Evolutionary conservation across 805 yeast species (phyloP).

Genomic region (Hanseniaspora lachancei): DNA sequence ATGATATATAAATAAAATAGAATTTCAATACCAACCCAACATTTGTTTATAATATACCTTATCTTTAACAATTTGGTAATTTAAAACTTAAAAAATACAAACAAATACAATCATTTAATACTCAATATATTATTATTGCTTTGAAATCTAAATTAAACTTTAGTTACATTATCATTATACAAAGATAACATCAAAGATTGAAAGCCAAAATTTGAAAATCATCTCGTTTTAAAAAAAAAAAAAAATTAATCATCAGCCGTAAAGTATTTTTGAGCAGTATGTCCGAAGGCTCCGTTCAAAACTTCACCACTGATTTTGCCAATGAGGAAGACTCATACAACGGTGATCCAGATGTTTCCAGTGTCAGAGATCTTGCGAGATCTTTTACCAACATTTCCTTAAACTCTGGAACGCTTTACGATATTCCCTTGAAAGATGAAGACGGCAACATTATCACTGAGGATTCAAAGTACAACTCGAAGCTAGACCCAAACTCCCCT

Average conservation of each 20-base stretch:
- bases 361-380: not conserved
- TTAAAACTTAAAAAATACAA: too few relatives aligned
- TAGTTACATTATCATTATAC: not conserved
- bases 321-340: not conserved
- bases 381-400: constrained; percentile 1
- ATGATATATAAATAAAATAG: too few relatives aligned
- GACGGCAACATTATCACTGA: not conserved
- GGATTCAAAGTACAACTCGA: constrained; percentile 26
- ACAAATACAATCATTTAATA: too few relatives aligned
- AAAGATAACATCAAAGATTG: too few relatives aligned
- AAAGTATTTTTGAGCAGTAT: too few relatives aligned
- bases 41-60: too few relatives aligned
- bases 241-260: not conserved
- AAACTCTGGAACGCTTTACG: not conserved
- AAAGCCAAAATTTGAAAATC: not conserved
- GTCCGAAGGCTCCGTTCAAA: not conserved
- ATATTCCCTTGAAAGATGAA: not conserved
- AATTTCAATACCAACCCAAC: too few relatives aligned
- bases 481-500: constrained; percentile 46
- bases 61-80: too few relatives aligned
- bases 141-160: too few relatives aligned
- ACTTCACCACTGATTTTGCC: not conserved
- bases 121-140: too few relatives aligned
- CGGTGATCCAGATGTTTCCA: constrained; percentile 1
- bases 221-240: not conserved